phyloP scores from a whole-genome alignment of 768 basidiomycete genomes.

The Rossbeevera mucosa region DNA sequence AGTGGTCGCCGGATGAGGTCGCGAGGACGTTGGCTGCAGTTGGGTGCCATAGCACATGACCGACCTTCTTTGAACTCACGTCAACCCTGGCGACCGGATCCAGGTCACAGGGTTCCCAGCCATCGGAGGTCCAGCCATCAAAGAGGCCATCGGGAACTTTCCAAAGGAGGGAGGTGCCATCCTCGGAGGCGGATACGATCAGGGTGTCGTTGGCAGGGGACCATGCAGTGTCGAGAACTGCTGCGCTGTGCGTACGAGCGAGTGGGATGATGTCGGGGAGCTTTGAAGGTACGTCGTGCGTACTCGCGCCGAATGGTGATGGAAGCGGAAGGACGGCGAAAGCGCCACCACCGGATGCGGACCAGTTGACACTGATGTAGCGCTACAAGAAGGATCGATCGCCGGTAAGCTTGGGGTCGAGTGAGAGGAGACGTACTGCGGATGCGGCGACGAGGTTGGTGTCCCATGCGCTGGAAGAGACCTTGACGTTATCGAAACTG shows the following conservation, averaged over 20 bases:
- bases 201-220: slow-evolving; percentile 89
- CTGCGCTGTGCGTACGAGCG: slow-evolving; percentile 77
- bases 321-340: slow-evolving; percentile 91
- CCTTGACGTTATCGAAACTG: slow-evolving; percentile 75
- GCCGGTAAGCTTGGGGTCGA: background rate
- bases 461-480: slow-evolving; percentile 91
- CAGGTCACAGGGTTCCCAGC: slow-evolving; percentile 79
- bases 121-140: slow-evolving; percentile 80
- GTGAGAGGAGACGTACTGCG: slow-evolving; percentile 41
- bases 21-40: slow-evolving; percentile 85
- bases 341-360: slow-evolving; percentile 86
- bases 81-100: slow-evolving; percentile 80
- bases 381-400: slow-evolving; percentile 37
- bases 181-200: slow-evolving; percentile 90
- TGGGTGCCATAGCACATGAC: slow-evolving; percentile 92
- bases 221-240: slow-evolving; percentile 95
- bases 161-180: slow-evolving; percentile 92
- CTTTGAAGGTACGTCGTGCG: slow-evolving; percentile 59
- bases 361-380: slow-evolving; percentile 95
- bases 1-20: slow-evolving; percentile 75
- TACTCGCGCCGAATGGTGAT: slow-evolving; percentile 55
- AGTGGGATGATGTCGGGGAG: slow-evolving; percentile 91
- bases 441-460: slow-evolving; percentile 89
- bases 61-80: slow-evolving; percentile 82
- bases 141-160: slow-evolving; percentile 66